Evolutionary conservation across 2,329 filamentous ascomycete genomes (phyloP).

Genomic region (Fusarium ambrosium): DNA sequence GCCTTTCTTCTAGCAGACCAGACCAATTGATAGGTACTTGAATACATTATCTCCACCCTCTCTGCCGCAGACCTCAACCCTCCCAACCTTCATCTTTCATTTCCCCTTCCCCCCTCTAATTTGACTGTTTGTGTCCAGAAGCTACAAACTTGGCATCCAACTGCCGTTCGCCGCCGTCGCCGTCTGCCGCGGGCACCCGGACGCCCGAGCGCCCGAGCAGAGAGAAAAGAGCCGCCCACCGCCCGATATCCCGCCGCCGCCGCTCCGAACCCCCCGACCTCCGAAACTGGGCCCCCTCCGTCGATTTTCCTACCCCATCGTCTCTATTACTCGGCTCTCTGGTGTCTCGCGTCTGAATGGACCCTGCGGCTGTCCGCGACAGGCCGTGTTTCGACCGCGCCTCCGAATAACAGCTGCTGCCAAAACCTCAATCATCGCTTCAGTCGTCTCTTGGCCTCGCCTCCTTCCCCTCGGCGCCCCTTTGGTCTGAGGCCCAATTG

Average conservation of each 20-base stretch:
- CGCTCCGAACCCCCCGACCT: constrained; percentile 34
- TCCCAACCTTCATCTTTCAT: constrained; percentile 29
- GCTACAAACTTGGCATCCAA: not conserved
- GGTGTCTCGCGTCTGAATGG: constrained; percentile 45
- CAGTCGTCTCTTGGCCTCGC: constrained; percentile 7
- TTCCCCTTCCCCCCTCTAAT: not conserved
- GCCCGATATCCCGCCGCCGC: constrained; percentile 37
- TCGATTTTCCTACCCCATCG: constrained; percentile 10
- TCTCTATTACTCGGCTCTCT: constrained; percentile 30
- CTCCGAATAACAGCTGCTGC: constrained; percentile 37
- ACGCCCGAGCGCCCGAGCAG: constrained; percentile 48
- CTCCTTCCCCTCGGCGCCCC: constrained; percentile 15
- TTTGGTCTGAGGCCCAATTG: constrained; percentile 39
- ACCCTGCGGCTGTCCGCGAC: constrained; percentile 42
- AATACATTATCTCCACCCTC: constrained; percentile 30
- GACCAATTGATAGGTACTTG: constrained; percentile 27
- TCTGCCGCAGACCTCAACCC: constrained; percentile 26
- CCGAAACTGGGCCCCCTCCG: constrained; percentile 36
- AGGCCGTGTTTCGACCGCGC: constrained; percentile 48
- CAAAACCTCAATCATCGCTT: constrained; percentile 2
- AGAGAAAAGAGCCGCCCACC: constrained; percentile 41
- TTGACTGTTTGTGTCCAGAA: constrained; percentile 11
- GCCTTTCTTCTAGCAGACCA: constrained; percentile 21
- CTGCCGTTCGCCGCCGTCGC: constrained; percentile 40
- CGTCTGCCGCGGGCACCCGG: constrained; percentile 46